A percentile compares a stretch with the other conserved stretches of the same genome.
Evolutionary conservation across 2,329 filamentous ascomycete species (phyloP).

Genomic region (Xylariaceae sp.): DNA sequence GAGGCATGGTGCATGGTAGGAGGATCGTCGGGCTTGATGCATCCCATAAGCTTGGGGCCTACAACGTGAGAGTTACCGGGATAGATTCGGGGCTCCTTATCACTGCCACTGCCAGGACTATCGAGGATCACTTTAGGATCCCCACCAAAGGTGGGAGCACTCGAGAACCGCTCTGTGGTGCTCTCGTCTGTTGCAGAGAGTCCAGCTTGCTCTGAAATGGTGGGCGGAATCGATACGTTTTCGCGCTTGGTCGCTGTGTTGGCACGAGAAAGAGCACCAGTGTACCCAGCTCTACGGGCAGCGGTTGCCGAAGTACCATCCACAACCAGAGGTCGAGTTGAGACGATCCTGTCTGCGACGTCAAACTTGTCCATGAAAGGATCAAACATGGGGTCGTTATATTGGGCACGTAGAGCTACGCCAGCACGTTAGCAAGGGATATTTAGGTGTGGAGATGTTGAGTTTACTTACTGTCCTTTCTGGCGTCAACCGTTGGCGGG

Average conservation of each 20-base stretch:
- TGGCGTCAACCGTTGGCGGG: neutral
- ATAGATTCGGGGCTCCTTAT: constrained; percentile 6
- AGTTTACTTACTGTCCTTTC: neutral
- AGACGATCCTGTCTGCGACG: constrained; percentile 10
- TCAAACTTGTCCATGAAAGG: constrained; percentile 13
- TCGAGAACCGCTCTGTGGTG: constrained; percentile 4
- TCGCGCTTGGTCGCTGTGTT: no score
- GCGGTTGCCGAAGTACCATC: no score
- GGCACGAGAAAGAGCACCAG: no score
- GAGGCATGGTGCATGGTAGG: neutral
- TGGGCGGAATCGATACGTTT: no score
- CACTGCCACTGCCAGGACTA: neutral
- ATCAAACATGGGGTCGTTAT: neutral
- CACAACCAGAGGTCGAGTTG: constrained; percentile 19
- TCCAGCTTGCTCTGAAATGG: no score
- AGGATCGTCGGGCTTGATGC: constrained; percentile 1
- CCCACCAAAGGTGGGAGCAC: constrained; percentile 10
- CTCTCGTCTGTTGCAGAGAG: no score
- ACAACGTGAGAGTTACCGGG: constrained; percentile 6
- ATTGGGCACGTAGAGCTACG: neutral
- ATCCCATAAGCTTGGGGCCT: constrained; percentile 7
- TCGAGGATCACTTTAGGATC: neutral
- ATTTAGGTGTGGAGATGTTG: no score
- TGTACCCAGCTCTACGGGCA: no score
- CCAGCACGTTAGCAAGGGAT: neutral